Percentiles rank a stretch among this genome's conserved stretches.
Evolutionary conservation across 2,329 filamentous ascomycete species (phyloP).

Genomic region (Orbilia oligospora): DNA sequence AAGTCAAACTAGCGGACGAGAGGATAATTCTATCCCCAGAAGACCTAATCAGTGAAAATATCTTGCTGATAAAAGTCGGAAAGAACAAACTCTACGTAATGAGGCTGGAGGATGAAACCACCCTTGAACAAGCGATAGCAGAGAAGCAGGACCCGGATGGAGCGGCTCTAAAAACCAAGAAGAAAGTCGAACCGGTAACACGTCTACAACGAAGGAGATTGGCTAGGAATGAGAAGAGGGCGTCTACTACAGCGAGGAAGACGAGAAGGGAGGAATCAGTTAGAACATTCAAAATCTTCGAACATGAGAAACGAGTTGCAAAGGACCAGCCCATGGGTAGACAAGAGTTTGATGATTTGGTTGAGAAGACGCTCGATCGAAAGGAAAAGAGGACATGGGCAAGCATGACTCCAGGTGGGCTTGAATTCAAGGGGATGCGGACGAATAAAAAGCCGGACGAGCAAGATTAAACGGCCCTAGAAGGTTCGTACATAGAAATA

Average conservation of each 20-base stretch:
- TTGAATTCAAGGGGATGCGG: background rate
- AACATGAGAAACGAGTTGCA: background rate
- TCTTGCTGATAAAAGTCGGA: conserved; percentile 44
- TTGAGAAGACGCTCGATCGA: background rate
- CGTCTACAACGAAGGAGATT: conserved; percentile 14
- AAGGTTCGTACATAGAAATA: too few species aligned
- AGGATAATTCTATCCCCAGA: background rate
- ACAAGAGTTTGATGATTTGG: background rate
- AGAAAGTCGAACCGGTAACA: background rate
- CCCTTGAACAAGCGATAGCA: background rate
- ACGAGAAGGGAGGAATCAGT: background rate
- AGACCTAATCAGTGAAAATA: conserved; percentile 32
- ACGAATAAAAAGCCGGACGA: background rate
- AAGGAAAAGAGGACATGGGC: background rate
- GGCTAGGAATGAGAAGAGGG: conserved; percentile 24
- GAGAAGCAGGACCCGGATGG: conserved; percentile 19
- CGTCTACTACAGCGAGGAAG: background rate
- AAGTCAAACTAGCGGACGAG: conserved; percentile 28
- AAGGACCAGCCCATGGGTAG: background rate
- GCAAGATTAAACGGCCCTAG: too few species aligned
- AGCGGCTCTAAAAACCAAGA: background rate
- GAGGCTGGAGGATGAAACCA: conserved; percentile 10
- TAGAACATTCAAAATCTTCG: background rate
- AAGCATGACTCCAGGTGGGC: background rate
- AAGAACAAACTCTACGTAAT: conserved; percentile 50